A percentile compares a stretch with the other conserved stretches of the same genome.
Conservation (phyloP, 805 yeast genomes). For the Candida easanensis region DNA sequence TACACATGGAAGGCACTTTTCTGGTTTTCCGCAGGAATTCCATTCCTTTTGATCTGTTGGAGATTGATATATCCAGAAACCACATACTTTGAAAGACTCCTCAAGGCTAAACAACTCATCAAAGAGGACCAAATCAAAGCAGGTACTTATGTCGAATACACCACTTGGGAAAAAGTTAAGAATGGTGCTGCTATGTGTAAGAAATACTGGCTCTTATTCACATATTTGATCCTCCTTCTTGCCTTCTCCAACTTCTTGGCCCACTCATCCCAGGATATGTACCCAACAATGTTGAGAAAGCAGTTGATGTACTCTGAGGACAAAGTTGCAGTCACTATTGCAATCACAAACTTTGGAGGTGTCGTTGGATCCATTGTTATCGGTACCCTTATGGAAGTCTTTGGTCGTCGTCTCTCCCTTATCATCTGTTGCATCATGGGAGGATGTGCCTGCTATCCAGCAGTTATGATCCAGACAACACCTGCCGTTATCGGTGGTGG, state of each 20-base stretch:
- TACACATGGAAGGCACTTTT: constrained; percentile 67
- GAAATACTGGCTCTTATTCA: constrained; percentile 58
- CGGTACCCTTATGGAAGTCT: constrained; percentile 55
- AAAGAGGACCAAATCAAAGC: constrained; percentile 26
- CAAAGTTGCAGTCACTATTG: constrained; percentile 55
- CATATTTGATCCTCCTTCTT: constrained; percentile 58
- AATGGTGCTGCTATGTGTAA: constrained; percentile 36
- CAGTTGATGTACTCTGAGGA: constrained; percentile 48
- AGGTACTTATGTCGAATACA: constrained; percentile 25
- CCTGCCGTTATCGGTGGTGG: constrained; percentile 53
- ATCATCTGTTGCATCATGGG: constrained; percentile 51
- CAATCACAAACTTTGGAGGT: constrained; percentile 66
- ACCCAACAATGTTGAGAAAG: constrained; percentile 57
- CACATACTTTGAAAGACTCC: constrained; percentile 40
- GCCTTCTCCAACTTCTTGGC: constrained; percentile 69
- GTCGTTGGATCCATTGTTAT: constrained; percentile 56
- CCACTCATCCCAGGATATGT: constrained; percentile 74
- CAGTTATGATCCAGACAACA: constrained; percentile 38
- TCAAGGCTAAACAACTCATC: constrained; percentile 29
- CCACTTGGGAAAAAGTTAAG: constrained; percentile 21
- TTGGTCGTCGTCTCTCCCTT: constrained; percentile 64
- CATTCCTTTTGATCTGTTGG: constrained; percentile 56
- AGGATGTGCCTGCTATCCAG: constrained; percentile 62
- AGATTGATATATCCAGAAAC: constrained; percentile 61
- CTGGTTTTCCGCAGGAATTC: constrained; percentile 71